Conservation (phyloP, 306 rosid species). For the Styphnolobium japonicum region DNA sequence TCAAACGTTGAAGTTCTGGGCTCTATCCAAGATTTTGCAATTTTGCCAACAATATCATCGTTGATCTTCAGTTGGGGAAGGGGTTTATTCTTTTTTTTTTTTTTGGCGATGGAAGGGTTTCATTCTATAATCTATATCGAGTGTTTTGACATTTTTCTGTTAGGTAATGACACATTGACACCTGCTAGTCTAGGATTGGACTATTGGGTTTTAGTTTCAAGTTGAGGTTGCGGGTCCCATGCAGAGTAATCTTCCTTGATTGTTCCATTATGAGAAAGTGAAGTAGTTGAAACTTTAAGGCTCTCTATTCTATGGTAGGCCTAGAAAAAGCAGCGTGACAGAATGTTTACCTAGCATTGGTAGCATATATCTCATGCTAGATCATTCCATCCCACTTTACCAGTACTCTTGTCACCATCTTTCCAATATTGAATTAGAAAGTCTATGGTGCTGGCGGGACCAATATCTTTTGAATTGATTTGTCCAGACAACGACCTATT, state of each 20-base stretch:
- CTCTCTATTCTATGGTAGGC: constrained; percentile 23
- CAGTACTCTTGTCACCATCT: constrained; percentile 51
- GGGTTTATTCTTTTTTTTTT: no score
- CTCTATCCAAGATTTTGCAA: no score
- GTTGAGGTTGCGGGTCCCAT: constrained; percentile 30
- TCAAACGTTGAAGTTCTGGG: no score
- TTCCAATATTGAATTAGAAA: constrained; percentile 31
- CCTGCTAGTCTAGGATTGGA: constrained; percentile 17
- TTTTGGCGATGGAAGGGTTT: no score
- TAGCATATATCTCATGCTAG: constrained; percentile 4
- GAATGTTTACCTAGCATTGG: constrained; percentile 25
- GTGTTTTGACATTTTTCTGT: neutral
- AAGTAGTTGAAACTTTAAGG: constrained; percentile 17
- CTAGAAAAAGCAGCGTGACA: constrained; percentile 28
- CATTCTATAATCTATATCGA: neutral
- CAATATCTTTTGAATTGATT: constrained; percentile 25
- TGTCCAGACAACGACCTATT: constrained; percentile 17
- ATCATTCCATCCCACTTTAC: constrained; percentile 26
- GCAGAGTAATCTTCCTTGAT: constrained; percentile 1
- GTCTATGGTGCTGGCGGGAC: constrained; percentile 33
- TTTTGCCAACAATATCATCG: neutral
- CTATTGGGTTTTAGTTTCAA: neutral
- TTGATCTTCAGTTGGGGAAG: neutral
- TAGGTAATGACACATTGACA: neutral
- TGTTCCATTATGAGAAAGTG: neutral